Base-by-base conservation (phyloP, 2,329 filamentous ascomycete species). In the Cladosporium velox region DNA sequence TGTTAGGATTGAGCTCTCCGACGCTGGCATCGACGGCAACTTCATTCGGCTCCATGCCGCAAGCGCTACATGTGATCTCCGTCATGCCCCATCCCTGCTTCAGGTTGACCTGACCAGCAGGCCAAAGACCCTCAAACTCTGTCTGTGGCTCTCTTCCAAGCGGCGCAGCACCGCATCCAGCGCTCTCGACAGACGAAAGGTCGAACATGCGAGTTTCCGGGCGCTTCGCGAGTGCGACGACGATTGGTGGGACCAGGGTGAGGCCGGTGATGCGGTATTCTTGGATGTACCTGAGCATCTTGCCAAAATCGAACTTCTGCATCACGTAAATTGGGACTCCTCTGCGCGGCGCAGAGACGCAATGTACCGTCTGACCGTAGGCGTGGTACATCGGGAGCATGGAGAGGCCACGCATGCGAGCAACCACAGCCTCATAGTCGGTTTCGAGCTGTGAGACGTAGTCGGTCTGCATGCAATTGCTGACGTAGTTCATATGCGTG, bases 61-160 rank as follows among this genome's bases (percentile, higher is more conserved):
- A 83, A 21, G 86, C 82, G 0, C 89, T 87, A 76, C 91, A 94
- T 0, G 91, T 95, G 2, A 82, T 79, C 74, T 95, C 92, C 1
- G 92, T 95, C 92, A 96, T 94, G 5, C 92, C 92, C 90, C 91
- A 96, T 4, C 91, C 92, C 55, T 75, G 91, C 74, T 84, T 85
- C 32, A 88, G 74, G 70, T 84, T 84, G 28, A 87, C 77, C 26
- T 77, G 73, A 15, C 81, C 79, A 1, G 70, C 73, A 1, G 79
- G 77, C 82, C 87, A 88, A 65, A 88, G 73, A 66, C 79, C 83
- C 74, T 90, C 84, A 11, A 87, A 84, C 69, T 89, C 87, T 8
- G 68, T 72, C 44, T 74, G 76, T 0, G 78, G 74, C 67, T 82
- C 80, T 32, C 75, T 69, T 7, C 79, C 79, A 15, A 83, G 72